Percentiles rank a stretch among this genome's conserved stretches.
Evolutionary conservation across 2,329 filamentous ascomycete genomes (phyloP).

Genomic region (Aaosphaeria arxii): DNA sequence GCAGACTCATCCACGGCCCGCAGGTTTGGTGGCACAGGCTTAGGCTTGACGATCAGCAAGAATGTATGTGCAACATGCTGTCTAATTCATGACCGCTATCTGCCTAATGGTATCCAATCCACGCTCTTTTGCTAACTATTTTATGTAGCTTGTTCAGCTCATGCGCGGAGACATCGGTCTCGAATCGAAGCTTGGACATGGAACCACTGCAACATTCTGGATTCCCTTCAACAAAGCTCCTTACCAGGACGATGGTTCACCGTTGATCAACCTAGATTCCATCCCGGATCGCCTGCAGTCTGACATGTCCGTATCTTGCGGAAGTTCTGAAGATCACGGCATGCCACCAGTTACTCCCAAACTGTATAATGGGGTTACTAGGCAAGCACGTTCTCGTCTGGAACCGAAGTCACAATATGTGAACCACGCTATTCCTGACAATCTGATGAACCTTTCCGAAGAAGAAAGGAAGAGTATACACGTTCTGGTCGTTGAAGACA

Average conservation of each 20-base stretch:
- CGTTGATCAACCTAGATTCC: constrained; percentile 59
- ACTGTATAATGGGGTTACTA: not conserved
- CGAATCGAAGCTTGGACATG: constrained; percentile 63
- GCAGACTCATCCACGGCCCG: constrained; percentile 77
- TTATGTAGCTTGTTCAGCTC: constrained; percentile 59
- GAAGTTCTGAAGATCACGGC: constrained; percentile 60
- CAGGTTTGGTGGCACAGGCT: constrained; percentile 74
- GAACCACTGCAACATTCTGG: constrained; percentile 73
- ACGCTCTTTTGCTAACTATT: not conserved
- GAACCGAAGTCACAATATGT: constrained; percentile 11
- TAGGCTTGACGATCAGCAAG: constrained; percentile 78
- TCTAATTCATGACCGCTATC: not conserved
- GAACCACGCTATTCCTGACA: constrained; percentile 23
- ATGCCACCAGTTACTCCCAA: constrained; percentile 41
- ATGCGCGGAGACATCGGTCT: constrained; percentile 76
- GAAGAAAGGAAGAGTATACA: constrained; percentile 62
- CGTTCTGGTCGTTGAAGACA: constrained; percentile 79
- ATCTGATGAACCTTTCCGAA: constrained; percentile 48
- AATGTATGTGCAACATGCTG: constrained; percentile 45
- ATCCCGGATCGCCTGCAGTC: constrained; percentile 65
- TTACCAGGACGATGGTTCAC: constrained; percentile 47
- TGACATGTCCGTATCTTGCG: constrained; percentile 59
- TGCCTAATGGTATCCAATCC: not conserved
- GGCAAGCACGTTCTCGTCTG: constrained; percentile 3
- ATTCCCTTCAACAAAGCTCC: constrained; percentile 74